Base-by-base conservation (phyloP, 192 early-diverging fungal species). In the Umbelopsis sp. region DNA sequence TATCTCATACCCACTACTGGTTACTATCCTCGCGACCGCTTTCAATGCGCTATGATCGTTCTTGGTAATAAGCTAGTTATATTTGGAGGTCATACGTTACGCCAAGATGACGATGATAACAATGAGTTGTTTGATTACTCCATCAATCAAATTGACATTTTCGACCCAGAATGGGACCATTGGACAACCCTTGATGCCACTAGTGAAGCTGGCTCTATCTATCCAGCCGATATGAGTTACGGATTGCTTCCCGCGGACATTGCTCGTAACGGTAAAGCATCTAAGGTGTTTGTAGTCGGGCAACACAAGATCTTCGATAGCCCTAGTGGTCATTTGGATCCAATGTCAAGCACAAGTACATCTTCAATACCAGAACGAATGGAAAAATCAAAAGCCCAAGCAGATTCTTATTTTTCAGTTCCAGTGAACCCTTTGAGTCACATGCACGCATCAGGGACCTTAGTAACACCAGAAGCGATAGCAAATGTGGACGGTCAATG, bases 71-170 rank as follows among this genome's bases (percentile, higher is more conserved):
- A 78, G 38, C 62, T 78, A 20, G 59, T 78, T 54, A 68, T 78
- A 12, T 74, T 78, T 71, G 77, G 77, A 7, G 77, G 77, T 0
- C 72, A 74, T 20, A 71, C 77, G 12, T 50, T 78, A 22, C 69
- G 67, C 25, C 44, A 70, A 49, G 77, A 78, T 12, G 62, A 74
- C 26, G 65, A 74, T 7, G 77, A 78, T 22, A 71, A 74, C 10
- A 53, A 68, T 3, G 59, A 73, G 5, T n/a, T 74, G 11, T 74
- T 36, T 21, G 67, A 73, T 22, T 78, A 78, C 25, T 22, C 72
- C 29, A 44, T 78, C 25, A 54, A 71, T 20, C 52, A 73, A 51
- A 21, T 74, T 0, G 38, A 52, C 31, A 50, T 78, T 34, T 74
- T 78, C 41, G 69, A 66, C 21, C 66, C 72, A 5, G 62, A 49